A percentile compares a stretch with the other conserved stretches of the same genome.
These are phyloP conservation scores for Acanthamoeba culbertsoni DNA, from an alignment of 208 protist species.

Conservation along the genomic window DNA sequence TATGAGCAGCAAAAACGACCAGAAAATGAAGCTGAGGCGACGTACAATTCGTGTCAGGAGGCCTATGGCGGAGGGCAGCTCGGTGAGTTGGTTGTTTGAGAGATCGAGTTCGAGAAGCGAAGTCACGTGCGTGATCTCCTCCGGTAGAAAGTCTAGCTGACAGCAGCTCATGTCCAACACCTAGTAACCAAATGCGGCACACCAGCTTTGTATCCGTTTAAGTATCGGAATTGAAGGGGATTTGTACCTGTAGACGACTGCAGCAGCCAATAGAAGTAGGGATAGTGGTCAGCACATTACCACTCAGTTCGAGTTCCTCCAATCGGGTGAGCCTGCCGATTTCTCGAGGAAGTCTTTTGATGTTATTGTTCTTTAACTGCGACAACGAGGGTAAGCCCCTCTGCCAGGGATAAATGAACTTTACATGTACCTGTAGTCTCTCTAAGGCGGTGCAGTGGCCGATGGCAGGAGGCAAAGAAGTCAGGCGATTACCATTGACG, in stretches of 20 bases:
- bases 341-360: background rate
- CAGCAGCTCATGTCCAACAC: background rate
- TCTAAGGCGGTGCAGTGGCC: background rate
- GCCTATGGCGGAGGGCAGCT: background rate
- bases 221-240: background rate
- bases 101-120: background rate
- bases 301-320: background rate
- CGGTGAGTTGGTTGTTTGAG: background rate
- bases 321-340: background rate
- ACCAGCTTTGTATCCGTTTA: background rate
- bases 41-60: background rate
- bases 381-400: background rate
- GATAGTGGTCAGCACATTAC: background rate
- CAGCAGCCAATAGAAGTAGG: background rate
- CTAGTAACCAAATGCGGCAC: background rate
- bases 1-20: background rate
- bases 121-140: background rate
- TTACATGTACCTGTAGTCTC: background rate
- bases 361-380: conserved; percentile 9
- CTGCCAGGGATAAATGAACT: background rate
- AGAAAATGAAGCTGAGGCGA: background rate
- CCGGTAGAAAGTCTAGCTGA: background rate
- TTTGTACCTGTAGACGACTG: background rate
- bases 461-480: background rate
- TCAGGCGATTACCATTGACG: background rate